Percentiles rank a stretch among this genome's conserved stretches.
phyloP scores from a whole-genome alignment of 2,329 filamentous ascomycete genomes.

The Fusarium sacchari region DNA sequence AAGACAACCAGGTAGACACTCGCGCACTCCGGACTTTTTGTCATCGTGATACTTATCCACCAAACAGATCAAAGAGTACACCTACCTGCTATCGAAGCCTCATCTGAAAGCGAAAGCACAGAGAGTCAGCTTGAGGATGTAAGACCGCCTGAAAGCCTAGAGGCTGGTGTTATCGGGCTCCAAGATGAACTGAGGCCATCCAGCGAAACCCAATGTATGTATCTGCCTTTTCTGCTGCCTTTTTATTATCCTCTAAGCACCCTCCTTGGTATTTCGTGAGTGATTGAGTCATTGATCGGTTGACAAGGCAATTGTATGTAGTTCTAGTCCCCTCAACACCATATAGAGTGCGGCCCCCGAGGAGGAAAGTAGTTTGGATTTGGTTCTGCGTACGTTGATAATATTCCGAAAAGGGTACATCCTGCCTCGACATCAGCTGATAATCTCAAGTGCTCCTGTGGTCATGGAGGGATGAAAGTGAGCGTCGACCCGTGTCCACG shows the following conservation, averaged over 20 bases:
- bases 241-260: neutral
- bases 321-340: neutral
- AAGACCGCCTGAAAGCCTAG: neutral
- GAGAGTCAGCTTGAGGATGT: neutral
- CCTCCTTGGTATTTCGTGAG: neutral
- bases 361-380: conserved; percentile 7
- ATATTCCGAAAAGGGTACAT: neutral
- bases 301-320: neutral
- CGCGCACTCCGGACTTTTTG: neutral
- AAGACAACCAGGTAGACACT: neutral
- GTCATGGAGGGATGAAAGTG: conserved; percentile 34
- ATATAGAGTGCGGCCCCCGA: neutral
- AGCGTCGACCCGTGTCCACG: conserved; percentile 29
- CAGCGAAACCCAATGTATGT: neutral
- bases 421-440: neutral
- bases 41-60: neutral
- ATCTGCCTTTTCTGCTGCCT: neutral
- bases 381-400: conserved; percentile 10
- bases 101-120: neutral
- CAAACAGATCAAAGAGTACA: neutral
- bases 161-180: neutral
- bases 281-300: neutral
- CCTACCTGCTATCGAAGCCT: neutral
- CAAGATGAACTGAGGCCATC: neutral
- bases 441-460: conserved; percentile 18